Base-by-base conservation (phyloP, 1,139 yeast species). In the Scheffersomyces quercinus region DNA sequence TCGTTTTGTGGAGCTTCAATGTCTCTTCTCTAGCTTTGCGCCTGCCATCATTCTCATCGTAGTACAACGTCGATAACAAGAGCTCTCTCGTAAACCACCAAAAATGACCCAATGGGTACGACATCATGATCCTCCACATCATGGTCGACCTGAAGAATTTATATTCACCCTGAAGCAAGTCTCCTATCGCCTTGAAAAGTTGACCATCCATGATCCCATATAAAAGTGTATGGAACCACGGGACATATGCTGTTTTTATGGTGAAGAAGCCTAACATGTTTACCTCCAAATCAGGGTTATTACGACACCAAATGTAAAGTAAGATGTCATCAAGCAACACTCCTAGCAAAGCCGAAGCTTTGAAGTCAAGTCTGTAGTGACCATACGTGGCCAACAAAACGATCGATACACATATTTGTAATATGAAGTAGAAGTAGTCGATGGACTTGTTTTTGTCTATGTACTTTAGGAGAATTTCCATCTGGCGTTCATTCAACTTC, bases 41-140 rank as follows among this genome's bases (percentile, higher is more conserved):
- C 40, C 64, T 47, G 16, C 44, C 42, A 1, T 41, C 41, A 38
- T 60, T 49, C 3, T 31, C 13, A 40, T 65, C 69, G 39, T 46
- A 46, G 45, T 64, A 62, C 14, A 62, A 38, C 4, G 44, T 42
- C 3, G 47, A 36, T 20, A 67, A 49, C 12, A 64, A 46, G 29
- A 62, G 58, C 14, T 59, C 62, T 20, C 67, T 53, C 3, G 53
- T 29, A 40, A 56, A 68, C 77, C 77, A 73, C 76, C 75, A 72
- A 26, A 63, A 44, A 46, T 73, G 77, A 3, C 70, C 73, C 31
- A 68, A 43, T 0, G 48, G 45, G 36, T 54, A 55, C 32, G 60
- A 53, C 10, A 67, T 42, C 5, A 58, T 28, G n/a, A 54, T 50
- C 41, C 47, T 51, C 63, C 62, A 63, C 7, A 55, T 43, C 9